Conservation (phyloP, 345 rosid genomes). For the Euclidium syriacum region DNA sequence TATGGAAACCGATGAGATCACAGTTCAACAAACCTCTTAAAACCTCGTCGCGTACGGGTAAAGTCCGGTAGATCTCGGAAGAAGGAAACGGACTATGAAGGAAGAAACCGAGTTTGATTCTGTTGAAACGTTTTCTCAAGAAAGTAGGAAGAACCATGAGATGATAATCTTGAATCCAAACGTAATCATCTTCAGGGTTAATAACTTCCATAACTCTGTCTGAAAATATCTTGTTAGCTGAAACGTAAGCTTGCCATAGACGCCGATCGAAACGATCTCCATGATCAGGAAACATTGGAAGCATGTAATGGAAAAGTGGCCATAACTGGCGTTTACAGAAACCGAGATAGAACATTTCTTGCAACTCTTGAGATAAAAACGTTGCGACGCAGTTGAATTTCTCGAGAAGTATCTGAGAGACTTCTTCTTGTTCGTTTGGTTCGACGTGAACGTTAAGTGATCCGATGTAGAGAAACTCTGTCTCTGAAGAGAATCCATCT, state of each 20-base stretch:
- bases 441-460: conserved; percentile 31
- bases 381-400: conserved; percentile 42
- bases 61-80: conserved; percentile 38
- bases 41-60: conserved; percentile 37
- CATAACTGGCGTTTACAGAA: conserved; percentile 40
- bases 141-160: conserved; percentile 42
- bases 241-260: conserved; percentile 38
- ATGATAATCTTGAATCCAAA: conserved; percentile 45
- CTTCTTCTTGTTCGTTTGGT: conserved; percentile 33
- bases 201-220: conserved; percentile 40
- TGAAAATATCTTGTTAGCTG: conserved; percentile 38
- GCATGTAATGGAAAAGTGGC: conserved; percentile 45
- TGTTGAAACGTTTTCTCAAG: conserved; percentile 35
- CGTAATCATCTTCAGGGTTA: conserved; percentile 37
- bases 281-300: conserved; percentile 33
- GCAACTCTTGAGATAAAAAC: conserved; percentile 30
- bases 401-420: conserved; percentile 31
- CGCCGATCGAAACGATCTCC: conserved; percentile 32
- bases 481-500: conserved; percentile 36
- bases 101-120: conserved; percentile 40
- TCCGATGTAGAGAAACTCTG: conserved; percentile 36
- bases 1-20: conserved; percentile 44
- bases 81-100: conserved; percentile 43
- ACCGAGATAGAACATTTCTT: conserved; percentile 35
- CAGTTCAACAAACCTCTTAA: conserved; percentile 36